phyloP scores from a whole-genome alignment of 1,284 basidiomycete species.

The Rhizoctonia solani region DNA sequence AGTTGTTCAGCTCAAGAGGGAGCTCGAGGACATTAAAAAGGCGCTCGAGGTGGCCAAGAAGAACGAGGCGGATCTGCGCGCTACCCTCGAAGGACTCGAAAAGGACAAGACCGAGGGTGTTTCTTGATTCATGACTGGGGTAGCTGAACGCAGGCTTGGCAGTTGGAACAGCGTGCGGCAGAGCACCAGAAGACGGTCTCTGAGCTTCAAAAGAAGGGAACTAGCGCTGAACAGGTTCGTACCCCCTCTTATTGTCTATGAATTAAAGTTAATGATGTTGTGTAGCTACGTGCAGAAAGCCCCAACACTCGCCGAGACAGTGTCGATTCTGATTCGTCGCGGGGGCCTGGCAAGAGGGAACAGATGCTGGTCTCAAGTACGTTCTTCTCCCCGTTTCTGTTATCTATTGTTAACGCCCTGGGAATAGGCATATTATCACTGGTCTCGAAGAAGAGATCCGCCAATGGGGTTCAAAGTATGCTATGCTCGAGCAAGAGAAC shows the following conservation, averaged over 20 bases:
- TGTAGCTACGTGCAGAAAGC: slow-evolving; percentile 40
- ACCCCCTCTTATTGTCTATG: too few species aligned
- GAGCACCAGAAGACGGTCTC: slow-evolving; percentile 17
- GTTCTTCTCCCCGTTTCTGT: slow-evolving; percentile 38
- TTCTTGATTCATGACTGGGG: too few species aligned
- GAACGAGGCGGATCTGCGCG: slow-evolving; percentile 40
- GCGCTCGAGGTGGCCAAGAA: slow-evolving; percentile 40
- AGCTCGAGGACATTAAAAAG: slow-evolving; percentile 38
- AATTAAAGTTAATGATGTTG: too few species aligned
- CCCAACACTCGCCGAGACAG: slow-evolving; percentile 32
- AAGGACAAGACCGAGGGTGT: slow-evolving; percentile 51
- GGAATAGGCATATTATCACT: slow-evolving; percentile 76
- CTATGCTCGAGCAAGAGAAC: slow-evolving; percentile 77
- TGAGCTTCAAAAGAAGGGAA: background rate
- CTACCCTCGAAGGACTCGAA: slow-evolving; percentile 43
- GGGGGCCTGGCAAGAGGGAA: slow-evolving; percentile 51
- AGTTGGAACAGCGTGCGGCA: too few species aligned
- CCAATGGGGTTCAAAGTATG: slow-evolving; percentile 64
- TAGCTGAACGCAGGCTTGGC: too few species aligned
- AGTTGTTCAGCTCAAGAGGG: slow-evolving; percentile 53
- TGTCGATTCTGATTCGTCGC: slow-evolving; percentile 43
- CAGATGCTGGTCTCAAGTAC: slow-evolving; percentile 79
- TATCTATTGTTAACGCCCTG: slow-evolving; percentile 13
- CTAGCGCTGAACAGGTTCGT: slow-evolving; percentile 20
- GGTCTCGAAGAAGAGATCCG: slow-evolving; percentile 83